Percentiles rank a stretch among this genome's conserved stretches.
Conservation (phyloP, 2,329 filamentous ascomycete species). For the Paramyrothecium roridum region DNA sequence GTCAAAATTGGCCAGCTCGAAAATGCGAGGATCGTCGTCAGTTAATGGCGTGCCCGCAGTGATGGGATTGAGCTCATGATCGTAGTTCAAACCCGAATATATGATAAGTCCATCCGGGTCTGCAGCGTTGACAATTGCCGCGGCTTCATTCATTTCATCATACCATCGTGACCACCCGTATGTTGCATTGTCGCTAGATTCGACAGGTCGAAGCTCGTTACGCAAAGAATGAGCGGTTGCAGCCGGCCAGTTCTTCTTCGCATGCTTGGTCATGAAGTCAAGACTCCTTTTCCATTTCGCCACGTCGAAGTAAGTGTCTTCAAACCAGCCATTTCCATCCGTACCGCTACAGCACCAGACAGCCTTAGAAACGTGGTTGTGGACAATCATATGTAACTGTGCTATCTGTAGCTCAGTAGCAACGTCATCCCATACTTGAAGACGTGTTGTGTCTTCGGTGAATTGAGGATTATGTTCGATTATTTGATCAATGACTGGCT, state of each 20-base stretch:
- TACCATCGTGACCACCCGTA: conserved; percentile 57
- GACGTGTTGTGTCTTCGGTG: conserved; percentile 14
- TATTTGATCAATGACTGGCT: neutral
- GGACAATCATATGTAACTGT: conserved; percentile 51
- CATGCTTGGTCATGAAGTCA: conserved; percentile 54
- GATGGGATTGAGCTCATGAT: conserved; percentile 16
- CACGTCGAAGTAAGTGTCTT: conserved; percentile 54
- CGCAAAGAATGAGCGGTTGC: conserved; percentile 44
- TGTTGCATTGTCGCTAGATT: neutral
- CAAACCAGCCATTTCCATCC: conserved; percentile 57
- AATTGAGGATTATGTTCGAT: neutral
- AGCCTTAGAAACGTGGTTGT: conserved; percentile 56
- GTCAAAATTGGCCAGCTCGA: neutral
- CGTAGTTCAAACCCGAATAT: conserved; percentile 52
- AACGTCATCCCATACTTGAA: conserved; percentile 49
- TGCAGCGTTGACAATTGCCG: conserved; percentile 42
- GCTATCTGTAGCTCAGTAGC: conserved; percentile 52
- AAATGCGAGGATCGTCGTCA: neutral
- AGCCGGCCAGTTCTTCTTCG: conserved; percentile 36
- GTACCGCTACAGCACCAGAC: conserved; percentile 51
- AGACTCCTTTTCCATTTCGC: conserved; percentile 57
- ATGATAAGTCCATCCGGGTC: conserved; percentile 51
- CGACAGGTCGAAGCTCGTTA: conserved; percentile 42
- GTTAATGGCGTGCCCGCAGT: neutral
- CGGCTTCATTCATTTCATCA: conserved; percentile 40